Conservation (phyloP, 1,284 basidiomycete genomes). For the Ustilago crameri region DNA sequence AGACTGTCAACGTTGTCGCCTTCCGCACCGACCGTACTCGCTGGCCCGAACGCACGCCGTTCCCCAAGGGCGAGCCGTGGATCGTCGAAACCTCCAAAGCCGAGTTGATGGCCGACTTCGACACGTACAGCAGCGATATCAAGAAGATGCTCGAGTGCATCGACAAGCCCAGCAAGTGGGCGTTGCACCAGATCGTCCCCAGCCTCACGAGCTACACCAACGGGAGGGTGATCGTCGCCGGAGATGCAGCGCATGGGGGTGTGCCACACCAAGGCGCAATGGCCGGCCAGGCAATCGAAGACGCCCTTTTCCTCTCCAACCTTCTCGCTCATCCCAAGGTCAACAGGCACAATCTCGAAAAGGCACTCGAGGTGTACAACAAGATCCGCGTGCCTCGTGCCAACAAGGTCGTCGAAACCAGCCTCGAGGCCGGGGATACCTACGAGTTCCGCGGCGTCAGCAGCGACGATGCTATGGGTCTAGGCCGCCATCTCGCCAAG, state of each 20-base stretch:
- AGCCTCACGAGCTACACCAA: conserved; percentile 71
- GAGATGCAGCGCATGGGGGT: conserved; percentile 76
- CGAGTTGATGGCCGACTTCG: conserved; percentile 72
- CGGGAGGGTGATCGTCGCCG: conserved; percentile 73
- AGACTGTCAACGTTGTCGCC: conserved; percentile 73
- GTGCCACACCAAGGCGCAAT: conserved; percentile 75
- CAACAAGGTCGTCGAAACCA: conserved; percentile 52
- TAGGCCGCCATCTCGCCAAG: conserved; percentile 28
- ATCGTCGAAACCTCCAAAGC: conserved; percentile 70
- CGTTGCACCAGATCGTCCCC: conserved; percentile 73
- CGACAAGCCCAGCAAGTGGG: conserved; percentile 74
- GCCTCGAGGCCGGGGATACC: conserved; percentile 51
- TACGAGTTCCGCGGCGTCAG: conserved; percentile 45
- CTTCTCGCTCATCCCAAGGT: conserved; percentile 72
- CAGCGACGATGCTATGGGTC: conserved; percentile 17
- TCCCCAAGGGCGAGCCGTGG: conserved; percentile 70
- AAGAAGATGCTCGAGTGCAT: conserved; percentile 70
- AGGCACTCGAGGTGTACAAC: conserved; percentile 66
- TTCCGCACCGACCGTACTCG: conserved; percentile 71
- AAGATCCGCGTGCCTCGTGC: conserved; percentile 56
- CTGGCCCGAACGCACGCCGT: conserved; percentile 66
- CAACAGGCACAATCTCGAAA: conserved; percentile 71
- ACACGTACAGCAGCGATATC: conserved; percentile 73
- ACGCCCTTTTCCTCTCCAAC: conserved; percentile 72
- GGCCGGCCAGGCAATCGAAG: conserved; percentile 76